These are phyloP conservation scores for Ophiocordyceps camponoti-saundersi DNA, from an alignment of 2,329 filamentous ascomycete species.

Conservation along the genomic window DNA sequence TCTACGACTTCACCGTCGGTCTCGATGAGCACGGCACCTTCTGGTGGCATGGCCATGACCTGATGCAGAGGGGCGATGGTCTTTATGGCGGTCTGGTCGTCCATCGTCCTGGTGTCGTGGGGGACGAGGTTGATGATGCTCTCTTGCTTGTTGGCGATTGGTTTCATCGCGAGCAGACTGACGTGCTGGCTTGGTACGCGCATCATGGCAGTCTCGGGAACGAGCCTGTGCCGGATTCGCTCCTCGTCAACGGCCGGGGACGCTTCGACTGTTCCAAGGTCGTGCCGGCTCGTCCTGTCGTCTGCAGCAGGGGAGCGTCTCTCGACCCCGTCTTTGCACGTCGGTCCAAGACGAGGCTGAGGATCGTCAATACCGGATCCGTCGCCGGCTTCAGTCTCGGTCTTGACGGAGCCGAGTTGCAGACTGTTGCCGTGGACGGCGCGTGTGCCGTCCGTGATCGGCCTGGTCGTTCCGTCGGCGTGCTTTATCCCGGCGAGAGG, in stretches of 20 bases:
- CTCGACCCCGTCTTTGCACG: slow-evolving; percentile 5
- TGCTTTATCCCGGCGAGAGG: slow-evolving; percentile 10
- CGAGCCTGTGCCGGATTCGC: slow-evolving; percentile 16
- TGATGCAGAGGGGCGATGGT: slow-evolving; percentile 31
- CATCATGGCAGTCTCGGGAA: slow-evolving; percentile 22
- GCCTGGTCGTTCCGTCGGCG: slow-evolving; percentile 5
- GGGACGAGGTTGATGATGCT: slow-evolving; percentile 23
- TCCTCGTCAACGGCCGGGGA: slow-evolving; percentile 18
- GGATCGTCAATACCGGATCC: slow-evolving; percentile 9
- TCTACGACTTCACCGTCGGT: slow-evolving; percentile 39
- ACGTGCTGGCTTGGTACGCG: slow-evolving; percentile 12
- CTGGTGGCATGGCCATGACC: slow-evolving; percentile 45
- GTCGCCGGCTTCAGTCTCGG: slow-evolving; percentile 7
- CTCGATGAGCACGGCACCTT: slow-evolving; percentile 35
- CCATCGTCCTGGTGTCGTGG: slow-evolving; percentile 24
- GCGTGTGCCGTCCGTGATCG: slow-evolving; percentile 5
- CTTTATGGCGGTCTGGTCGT: slow-evolving; percentile 41
- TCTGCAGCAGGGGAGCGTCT: slow-evolving; percentile 4
- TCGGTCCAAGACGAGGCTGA: slow-evolving; percentile 4
- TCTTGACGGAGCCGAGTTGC: slow-evolving; percentile 7
- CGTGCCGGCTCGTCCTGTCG: slow-evolving; percentile 8
- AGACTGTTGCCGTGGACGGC: slow-evolving; percentile 8
- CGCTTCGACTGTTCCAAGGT: slow-evolving; percentile 14
- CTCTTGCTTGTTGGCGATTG: slow-evolving; percentile 30
- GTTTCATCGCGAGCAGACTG: slow-evolving; percentile 20